Evolutionary conservation across 2,329 filamentous ascomycete species (phyloP).

Genomic region (Gaeumannomyces sp.): DNA sequence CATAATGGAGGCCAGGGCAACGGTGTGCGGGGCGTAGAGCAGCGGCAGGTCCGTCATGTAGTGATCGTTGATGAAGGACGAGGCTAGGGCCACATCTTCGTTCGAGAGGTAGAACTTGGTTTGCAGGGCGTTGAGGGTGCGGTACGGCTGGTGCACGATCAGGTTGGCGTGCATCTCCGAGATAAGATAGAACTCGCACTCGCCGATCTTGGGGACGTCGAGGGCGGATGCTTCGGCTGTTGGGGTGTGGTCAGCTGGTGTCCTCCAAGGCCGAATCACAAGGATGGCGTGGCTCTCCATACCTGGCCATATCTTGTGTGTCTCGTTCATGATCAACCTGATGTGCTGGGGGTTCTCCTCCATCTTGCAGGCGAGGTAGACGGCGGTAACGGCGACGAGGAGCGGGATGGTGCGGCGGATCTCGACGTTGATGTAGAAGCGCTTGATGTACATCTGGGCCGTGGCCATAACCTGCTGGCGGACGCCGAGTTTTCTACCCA

Average conservation of each 20-base stretch:
- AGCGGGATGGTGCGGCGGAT: conserved; percentile 92
- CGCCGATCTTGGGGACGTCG: conserved; percentile 79
- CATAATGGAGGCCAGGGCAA: conserved; percentile 81
- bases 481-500: conserved; percentile 77
- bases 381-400: conserved; percentile 82
- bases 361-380: conserved; percentile 97
- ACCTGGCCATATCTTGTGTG: conserved; percentile 76
- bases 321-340: conserved; percentile 79
- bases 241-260: conserved; percentile 54
- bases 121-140: conserved; percentile 67
- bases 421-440: conserved; percentile 87
- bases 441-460: conserved; percentile 88
- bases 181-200: conserved; percentile 91
- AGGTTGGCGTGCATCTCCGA: conserved; percentile 86
- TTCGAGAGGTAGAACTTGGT: conserved; percentile 63
- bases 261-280: no score
- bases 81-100: conserved; percentile 72
- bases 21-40: conserved; percentile 76
- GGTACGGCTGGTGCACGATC: conserved; percentile 87
- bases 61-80: conserved; percentile 83
- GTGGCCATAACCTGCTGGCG: conserved; percentile 92
- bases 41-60: conserved; percentile 90
- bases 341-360: conserved; percentile 97
- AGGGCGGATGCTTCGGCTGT: conserved; percentile 33
- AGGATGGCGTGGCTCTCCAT: conserved; percentile 13